phyloP scores from a whole-genome alignment of 1,284 basidiomycete species.

The Blastosporella zonata region DNA sequence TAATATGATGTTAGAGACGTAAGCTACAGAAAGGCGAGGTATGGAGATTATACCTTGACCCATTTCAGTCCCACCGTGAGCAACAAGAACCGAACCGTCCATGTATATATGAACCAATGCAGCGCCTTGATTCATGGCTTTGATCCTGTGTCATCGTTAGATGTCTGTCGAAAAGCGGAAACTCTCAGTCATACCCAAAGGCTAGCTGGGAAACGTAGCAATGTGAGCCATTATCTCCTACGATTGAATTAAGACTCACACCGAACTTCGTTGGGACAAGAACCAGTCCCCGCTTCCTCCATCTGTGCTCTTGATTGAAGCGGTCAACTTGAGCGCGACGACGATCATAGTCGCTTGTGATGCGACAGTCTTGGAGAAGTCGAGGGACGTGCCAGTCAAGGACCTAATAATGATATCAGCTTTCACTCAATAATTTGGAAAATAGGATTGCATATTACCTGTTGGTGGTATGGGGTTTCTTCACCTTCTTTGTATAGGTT shows the following conservation, averaged over 20 bases:
- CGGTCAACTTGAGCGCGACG: constrained; percentile 17
- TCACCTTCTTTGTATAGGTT: constrained; percentile 19
- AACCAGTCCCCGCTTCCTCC: constrained; percentile 18
- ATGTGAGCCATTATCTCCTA: not conserved
- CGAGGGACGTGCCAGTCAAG: constrained; percentile 19
- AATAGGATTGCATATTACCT: constrained; percentile 1
- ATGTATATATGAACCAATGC: constrained; percentile 18
- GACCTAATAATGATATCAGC: constrained; percentile 2
- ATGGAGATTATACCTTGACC: constrained; percentile 13
- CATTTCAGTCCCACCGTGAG: constrained; percentile 19
- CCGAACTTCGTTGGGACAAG: constrained; percentile 17
- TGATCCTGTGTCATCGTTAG: constrained; percentile 3
- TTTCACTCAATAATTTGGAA: not conserved
- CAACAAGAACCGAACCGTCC: constrained; percentile 18
- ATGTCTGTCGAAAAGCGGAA: not conserved
- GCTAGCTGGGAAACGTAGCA: constrained; percentile 8
- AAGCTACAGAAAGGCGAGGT: no score
- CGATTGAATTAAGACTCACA: constrained; percentile 3
- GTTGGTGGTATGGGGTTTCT: constrained; percentile 18
- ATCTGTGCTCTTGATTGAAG: constrained; percentile 16
- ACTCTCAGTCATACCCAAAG: constrained; percentile 9
- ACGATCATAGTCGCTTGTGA: constrained; percentile 15
- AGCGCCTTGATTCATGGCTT: constrained; percentile 15
- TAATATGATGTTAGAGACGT: no score
- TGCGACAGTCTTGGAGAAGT: constrained; percentile 16